Evolutionary conservation across 768 basidiomycete species (phyloP).

Genomic region (Boletus edulis): DNA sequence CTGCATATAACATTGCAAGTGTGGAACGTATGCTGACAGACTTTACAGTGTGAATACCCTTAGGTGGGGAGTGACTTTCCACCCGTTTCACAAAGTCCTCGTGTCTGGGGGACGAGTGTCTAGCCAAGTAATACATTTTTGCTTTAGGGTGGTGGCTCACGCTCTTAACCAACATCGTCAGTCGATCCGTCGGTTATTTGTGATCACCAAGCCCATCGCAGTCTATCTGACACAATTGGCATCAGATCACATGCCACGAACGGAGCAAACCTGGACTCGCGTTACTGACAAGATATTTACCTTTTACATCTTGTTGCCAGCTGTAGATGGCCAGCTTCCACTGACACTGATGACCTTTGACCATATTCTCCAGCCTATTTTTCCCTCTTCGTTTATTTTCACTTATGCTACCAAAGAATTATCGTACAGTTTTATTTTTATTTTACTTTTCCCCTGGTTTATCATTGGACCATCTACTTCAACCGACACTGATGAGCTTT

Average conservation of each 20-base stretch:
- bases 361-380: conserved; percentile 23
- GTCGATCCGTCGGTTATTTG: too few species aligned
- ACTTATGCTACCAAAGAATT: conserved; percentile 18
- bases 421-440: conserved; percentile 9
- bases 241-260: conserved; percentile 27
- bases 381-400: conserved; percentile 1
- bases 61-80: conserved; percentile 63
- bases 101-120: conserved; percentile 93
- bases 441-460: conserved; percentile 1
- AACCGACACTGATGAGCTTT: conserved; percentile 27
- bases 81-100: conserved; percentile 59
- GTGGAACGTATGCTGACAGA: conserved; percentile 17
- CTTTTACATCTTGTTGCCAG: conserved; percentile 15
- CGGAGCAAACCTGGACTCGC: conserved; percentile 10
- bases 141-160: too few species aligned
- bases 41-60: conserved; percentile 59
- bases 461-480: not conserved
- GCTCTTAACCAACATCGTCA: conserved; percentile 35
- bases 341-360: conserved; percentile 30
- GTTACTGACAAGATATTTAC: conserved; percentile 16
- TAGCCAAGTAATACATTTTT: conserved; percentile 77
- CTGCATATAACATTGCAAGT: conserved; percentile 23
- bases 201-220: conserved; percentile 86
- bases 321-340: conserved; percentile 21
- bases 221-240: too few species aligned